Percentiles rank a stretch among this genome's conserved stretches.
These are phyloP conservation scores for Podospora pseudocomata DNA, from an alignment of 495 filamentous ascomycete species.

Conservation along the genomic window DNA sequence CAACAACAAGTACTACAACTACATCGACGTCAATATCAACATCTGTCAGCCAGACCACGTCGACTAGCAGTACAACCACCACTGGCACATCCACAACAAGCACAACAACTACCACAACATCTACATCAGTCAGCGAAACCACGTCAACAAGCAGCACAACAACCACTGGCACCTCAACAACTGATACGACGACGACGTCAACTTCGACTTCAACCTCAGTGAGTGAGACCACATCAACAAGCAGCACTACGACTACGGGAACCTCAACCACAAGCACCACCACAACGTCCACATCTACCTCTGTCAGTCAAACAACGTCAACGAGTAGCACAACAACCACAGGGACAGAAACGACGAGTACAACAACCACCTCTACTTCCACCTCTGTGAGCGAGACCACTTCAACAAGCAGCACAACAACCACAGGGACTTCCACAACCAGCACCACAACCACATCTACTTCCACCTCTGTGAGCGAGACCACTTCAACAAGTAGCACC, in stretches of 20 bases:
- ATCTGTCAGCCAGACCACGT: too few relatives aligned
- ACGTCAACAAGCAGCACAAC: neutral
- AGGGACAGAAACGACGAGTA: neutral
- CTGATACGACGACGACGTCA: neutral
- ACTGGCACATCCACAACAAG: neutral
- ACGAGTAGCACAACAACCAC: neutral
- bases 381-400: neutral
- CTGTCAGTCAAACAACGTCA: neutral
- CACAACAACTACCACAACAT: neutral
- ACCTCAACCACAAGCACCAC: neutral
- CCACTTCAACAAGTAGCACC: neutral
- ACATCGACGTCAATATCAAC: neutral
- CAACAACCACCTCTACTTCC: neutral
- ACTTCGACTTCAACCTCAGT: neutral
- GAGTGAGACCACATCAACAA: neutral
- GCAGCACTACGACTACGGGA: neutral
- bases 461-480: neutral
- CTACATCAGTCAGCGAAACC: neutral
- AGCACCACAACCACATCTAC: neutral
- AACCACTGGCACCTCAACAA: neutral
- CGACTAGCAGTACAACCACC: too few relatives aligned
- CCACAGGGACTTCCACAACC: neutral
- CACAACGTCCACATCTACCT: neutral
- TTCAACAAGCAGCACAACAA: neutral
- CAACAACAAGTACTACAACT: neutral